These are phyloP conservation scores for Crucibulum laeve DNA, from an alignment of 768 basidiomycete species.

Conservation along the genomic window DNA sequence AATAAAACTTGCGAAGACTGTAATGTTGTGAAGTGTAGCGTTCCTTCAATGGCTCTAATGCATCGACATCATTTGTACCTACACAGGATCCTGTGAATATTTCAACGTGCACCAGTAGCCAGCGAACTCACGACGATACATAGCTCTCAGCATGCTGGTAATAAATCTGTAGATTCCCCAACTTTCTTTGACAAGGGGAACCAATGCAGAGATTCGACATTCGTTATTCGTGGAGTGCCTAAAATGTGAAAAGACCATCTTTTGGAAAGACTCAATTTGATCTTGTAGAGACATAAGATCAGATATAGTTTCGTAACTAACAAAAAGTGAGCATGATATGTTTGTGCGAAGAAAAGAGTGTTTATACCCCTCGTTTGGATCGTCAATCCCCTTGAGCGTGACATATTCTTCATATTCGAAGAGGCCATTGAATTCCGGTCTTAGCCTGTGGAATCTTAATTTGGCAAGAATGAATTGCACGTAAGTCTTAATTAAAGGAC, in stretches of 20 bases:
- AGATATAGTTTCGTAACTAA: constrained; percentile 93
- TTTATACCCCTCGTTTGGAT: constrained; percentile 96
- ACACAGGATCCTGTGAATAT: background rate
- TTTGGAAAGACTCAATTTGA: constrained; percentile 98
- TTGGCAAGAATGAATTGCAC: constrained; percentile 95
- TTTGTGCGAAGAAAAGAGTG: constrained; percentile 2
- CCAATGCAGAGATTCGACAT: constrained; percentile 92
- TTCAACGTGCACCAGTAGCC: constrained; percentile 4
- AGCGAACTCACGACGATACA: constrained; percentile 75
- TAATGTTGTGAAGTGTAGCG: constrained; percentile 91
- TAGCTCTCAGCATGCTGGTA: constrained; percentile 96
- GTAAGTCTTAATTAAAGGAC: constrained; percentile 89
- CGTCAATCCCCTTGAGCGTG: constrained; percentile 93
- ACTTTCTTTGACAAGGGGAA: constrained; percentile 97
- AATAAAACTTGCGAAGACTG: constrained; percentile 94
- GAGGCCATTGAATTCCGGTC: constrained; percentile 96
- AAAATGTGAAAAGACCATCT: constrained; percentile 96
- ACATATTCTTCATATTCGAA: constrained; percentile 99
- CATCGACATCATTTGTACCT: constrained; percentile 91
- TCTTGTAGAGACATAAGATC: constrained; percentile 98
- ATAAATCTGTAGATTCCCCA: constrained; percentile 99
- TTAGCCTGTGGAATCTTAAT: constrained; percentile 89
- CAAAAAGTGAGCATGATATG: constrained; percentile 8
- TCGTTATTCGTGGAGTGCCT: constrained; percentile 90
- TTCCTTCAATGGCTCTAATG: constrained; percentile 81